Evolutionary conservation across 2,329 filamentous ascomycete genomes (phyloP), one percentile per base, ranked within the genome.

Genomic region (Madurella fahalii): DNA sequence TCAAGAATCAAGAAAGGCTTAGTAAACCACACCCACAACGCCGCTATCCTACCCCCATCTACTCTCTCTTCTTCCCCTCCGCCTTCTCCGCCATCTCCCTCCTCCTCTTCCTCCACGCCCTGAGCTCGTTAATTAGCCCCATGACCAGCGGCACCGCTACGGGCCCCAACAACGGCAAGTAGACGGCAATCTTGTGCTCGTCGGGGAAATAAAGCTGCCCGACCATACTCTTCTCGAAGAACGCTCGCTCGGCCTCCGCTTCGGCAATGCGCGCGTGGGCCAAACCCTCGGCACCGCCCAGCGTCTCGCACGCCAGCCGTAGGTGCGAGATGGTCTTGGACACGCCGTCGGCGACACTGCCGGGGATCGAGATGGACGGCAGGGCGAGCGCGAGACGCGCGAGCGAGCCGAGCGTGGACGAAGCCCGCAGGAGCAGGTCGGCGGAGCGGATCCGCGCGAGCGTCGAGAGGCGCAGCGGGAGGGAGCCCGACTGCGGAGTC

Each of bases 151-250:
- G 94, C 12, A 97, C 93, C 4, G 89, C 91, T 40, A 97, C 85
- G 0, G 94, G 94, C 0, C 94, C 94, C 40, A 99, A 74, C 11
- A 99, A 74, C 1, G 94, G 94, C 64, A 99, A 73, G 69, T 99
- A 99, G 1, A 99, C 94, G 0, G 94, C 94, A 20, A 99, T 83
- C 72, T 97, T 99, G 71, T 99, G 94, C 74, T 99, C 94, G 67
- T 99, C 94, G 0, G 94, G 94, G 70, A 99, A 99, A 71, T 97
- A 99, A 2, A 97, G 86, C 73, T 97, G 94, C 0, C 92, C 94
- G 12, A 99, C 94, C 94, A 99, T 99, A 67, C 89, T 95, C 73
- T 95, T 95, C 72, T 99, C 94, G 63, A 99, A 99, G 72, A 99
- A 99, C 0, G 93, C 93, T 57, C 87, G 85, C 69, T 99, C 94